Conservation (phyloP, 2,329 filamentous ascomycete species). For the Phyllachora maydis region DNA sequence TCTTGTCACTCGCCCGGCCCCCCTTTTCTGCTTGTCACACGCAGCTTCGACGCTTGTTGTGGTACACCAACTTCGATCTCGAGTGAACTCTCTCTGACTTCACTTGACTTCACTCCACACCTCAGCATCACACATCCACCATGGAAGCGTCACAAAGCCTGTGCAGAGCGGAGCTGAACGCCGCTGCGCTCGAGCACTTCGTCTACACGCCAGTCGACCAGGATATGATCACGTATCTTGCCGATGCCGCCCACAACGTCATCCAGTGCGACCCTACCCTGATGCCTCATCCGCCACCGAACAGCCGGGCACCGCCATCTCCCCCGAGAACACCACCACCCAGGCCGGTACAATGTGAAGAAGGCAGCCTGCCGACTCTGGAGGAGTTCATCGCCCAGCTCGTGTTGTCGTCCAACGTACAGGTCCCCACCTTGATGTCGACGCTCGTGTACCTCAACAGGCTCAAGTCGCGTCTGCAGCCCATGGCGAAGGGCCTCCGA, state of each 20-base stretch:
- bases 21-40: too few species aligned
- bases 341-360: slow-evolving; percentile 21
- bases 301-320: slow-evolving; percentile 19
- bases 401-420: slow-evolving; percentile 82
- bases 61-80: slow-evolving; percentile 7
- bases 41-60: too few species aligned
- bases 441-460: slow-evolving; percentile 83
- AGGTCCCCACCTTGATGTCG: slow-evolving; percentile 94
- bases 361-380: slow-evolving; percentile 49
- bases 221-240: slow-evolving; percentile 62
- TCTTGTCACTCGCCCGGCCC: too few species aligned
- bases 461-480: slow-evolving; percentile 67
- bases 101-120: too few species aligned
- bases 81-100: too few species aligned
- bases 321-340: slow-evolving; percentile 27
- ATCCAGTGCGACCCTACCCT: slow-evolving; percentile 55
- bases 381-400: slow-evolving; percentile 85
- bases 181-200: slow-evolving; percentile 59
- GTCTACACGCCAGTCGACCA: slow-evolving; percentile 55
- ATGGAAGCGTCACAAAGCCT: slow-evolving; percentile 26
- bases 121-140: slow-evolving; percentile 10
- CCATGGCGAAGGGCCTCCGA: slow-evolving; percentile 85
- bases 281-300: slow-evolving; percentile 26
- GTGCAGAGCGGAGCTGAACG: slow-evolving; percentile 38
- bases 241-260: slow-evolving; percentile 52